Base-by-base conservation (phyloP, 2,329 filamentous ascomycete species). In the Cytospora leucostoma region DNA sequence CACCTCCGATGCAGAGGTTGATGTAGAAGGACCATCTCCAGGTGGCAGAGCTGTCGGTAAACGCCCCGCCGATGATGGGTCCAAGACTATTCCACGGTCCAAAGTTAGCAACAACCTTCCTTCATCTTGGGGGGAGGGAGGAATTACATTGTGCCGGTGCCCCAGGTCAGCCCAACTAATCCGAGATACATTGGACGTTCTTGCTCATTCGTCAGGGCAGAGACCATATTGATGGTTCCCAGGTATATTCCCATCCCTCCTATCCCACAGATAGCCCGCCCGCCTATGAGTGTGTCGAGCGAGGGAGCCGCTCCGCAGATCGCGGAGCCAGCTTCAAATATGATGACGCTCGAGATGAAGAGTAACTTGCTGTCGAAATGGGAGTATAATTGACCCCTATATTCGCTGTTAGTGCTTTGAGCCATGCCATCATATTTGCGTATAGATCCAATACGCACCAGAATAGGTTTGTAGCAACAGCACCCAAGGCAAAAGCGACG, bases 21-120 rank as follows among this genome's bases (percentile, higher is more conserved):
- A 87, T 80, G 68, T 88, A 88, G 62, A 82, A 82, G 0, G 73
- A 73, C 76, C 77, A 81, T 51, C 81, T 66, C 81, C 80, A 83
- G 0, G 74, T 77, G 0, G 75, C 79, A 0, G 72, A 63, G 7
- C 71, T 75, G 32, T 77, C 76, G 7, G 73, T 73, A 50, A 83
- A 82, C 0, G 75, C 78, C 19, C 80, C 80, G 49, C 49, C 37
- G 57, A 53, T 53, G 21, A 59, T 59, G 49, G 49, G 50, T 12
- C 49, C 37, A 12, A 52, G 47, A 17, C 40, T 58, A 19, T 50
- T 58, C 56, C 5, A 33, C 4, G 27, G 4, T 4, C 27, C 27
- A 27, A 27, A 4, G 33, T 49, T 6, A 40, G 56, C 32, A 34
- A 60, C 50, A 15, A 7, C 32, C 40, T 40, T 8, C 27, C 32